A percentile compares a stretch with the other conserved stretches of the same genome.
Evolutionary conservation across 2,329 filamentous ascomycete genomes (phyloP).

Genomic region (Aspergillus sp.): DNA sequence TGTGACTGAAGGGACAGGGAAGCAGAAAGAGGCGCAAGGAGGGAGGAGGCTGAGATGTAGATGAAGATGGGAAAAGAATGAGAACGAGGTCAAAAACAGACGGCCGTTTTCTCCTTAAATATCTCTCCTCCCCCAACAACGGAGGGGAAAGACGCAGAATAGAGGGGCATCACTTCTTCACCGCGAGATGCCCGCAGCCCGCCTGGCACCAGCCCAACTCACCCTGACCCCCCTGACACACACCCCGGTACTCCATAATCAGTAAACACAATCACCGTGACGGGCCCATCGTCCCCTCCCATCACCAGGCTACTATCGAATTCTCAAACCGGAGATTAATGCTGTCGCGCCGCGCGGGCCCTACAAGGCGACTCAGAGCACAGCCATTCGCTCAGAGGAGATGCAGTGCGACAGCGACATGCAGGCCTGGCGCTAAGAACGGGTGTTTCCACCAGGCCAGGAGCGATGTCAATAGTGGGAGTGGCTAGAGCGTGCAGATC

Average conservation of each 20-base stretch:
- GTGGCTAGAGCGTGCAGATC: constrained; percentile 22
- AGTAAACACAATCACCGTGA: background rate
- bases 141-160: background rate
- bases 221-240: background rate
- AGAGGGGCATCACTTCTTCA: background rate
- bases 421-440: constrained; percentile 15
- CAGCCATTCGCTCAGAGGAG: constrained; percentile 3
- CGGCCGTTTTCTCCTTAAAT: constrained; percentile 11
- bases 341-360: background rate
- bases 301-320: background rate
- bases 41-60: constrained; percentile 6
- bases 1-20: constrained; percentile 1
- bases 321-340: constrained; percentile 1
- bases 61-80: background rate
- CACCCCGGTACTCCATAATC: background rate
- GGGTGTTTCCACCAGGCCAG: constrained; percentile 23
- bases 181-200: background rate
- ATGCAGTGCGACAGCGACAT: background rate
- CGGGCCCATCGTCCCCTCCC: background rate
- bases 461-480: constrained; percentile 22
- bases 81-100: background rate
- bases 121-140: background rate
- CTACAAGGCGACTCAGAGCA: constrained; percentile 1
- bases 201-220: background rate
- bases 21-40: background rate